Evolutionary conservation across 2,329 filamentous ascomycete species (phyloP), one percentile per base, ranked within the genome.

Genomic region (Aphanocladium album): DNA sequence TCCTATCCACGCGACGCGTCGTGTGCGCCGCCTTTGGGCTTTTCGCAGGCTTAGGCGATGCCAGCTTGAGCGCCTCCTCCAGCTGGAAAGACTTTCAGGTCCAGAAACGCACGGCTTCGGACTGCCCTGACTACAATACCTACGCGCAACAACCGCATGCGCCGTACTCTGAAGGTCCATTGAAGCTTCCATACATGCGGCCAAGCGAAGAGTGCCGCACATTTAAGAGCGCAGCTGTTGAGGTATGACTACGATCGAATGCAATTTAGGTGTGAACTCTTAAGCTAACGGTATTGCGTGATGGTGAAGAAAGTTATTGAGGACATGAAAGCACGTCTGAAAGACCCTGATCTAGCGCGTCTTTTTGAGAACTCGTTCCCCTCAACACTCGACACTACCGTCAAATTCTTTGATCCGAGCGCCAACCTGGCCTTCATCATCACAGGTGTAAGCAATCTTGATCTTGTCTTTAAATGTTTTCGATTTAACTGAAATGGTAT

Each of bases 331-430:
- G 63, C 65, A 5, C 67, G 72, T 6, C 76, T 81, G 57, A 69
- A 70, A 46, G 76, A 82, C 64, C 78, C 77, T 2, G 91, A 95
- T 69, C 80, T 96, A 27, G 89, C 88, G 43, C 84, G 89, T 30
- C 78, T 96, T 12, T 95, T 96, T 70, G 88, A 91, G 67, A 95
- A 95, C 71, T 89, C 89, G 2, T 93, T 89, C 64, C 89, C 90
- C 0, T 93, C 92, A 67, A 93, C 90, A 0, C 77, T 93, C 21
- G 90, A 95, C 68, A 93, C 90, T 1, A 93, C 90, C 2, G 84
- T 95, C 60, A 83, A 87, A 65, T 95, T 90, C 88, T 88, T 91
- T 68, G 84, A 80, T 25, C 73, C 83, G 7, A 81, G 87, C 50
- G 82, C 80, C 2, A 81, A 80, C 37, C 84, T 93, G 66, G 88